Evolutionary conservation across 495 filamentous ascomycete species (phyloP).

Genomic region (Penicillium verhagenii): DNA sequence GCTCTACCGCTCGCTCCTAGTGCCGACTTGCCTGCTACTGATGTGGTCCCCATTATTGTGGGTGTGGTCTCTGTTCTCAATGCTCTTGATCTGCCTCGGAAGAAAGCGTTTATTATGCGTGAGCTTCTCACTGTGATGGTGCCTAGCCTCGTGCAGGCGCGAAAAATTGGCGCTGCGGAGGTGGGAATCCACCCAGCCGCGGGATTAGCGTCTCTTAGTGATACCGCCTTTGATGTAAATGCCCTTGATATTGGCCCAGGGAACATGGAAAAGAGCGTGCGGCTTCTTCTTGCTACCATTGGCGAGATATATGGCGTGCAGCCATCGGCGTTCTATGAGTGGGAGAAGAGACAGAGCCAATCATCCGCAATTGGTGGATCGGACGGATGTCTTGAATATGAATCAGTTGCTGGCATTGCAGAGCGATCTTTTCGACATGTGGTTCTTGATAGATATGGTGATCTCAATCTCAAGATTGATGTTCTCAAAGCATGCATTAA

Average conservation of each 20-base stretch:
- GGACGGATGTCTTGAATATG: conserved; percentile 30
- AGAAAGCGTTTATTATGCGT: conserved; percentile 81
- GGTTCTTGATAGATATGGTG: conserved; percentile 42
- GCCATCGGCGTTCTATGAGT: conserved; percentile 38
- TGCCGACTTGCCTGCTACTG: conserved; percentile 63
- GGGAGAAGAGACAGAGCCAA: conserved; percentile 30
- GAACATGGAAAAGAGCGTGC: conserved; percentile 73
- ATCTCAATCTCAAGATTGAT: conserved; percentile 71
- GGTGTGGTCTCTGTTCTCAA: conserved; percentile 84
- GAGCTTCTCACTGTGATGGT: conserved; percentile 82
- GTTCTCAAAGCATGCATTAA: conserved; percentile 82
- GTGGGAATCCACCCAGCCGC: conserved; percentile 93
- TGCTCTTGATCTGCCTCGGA: conserved; percentile 71
- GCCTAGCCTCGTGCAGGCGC: conserved; percentile 83
- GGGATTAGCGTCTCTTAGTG: conserved; percentile 64
- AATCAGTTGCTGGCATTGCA: conserved; percentile 42
- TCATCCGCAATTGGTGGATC: conserved; percentile 13
- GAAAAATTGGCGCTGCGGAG: conserved; percentile 89
- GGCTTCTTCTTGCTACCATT: conserved; percentile 54
- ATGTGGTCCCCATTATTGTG: conserved; percentile 73
- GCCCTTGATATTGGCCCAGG: conserved; percentile 71
- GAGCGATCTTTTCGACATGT: conserved; percentile 44
- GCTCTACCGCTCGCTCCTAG: conserved; percentile 63
- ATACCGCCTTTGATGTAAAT: conserved; percentile 53
- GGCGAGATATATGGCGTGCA: conserved; percentile 51